phyloP scores from a whole-genome alignment of 306 rosid species.

The Ammopiptanthus mongolicus region DNA sequence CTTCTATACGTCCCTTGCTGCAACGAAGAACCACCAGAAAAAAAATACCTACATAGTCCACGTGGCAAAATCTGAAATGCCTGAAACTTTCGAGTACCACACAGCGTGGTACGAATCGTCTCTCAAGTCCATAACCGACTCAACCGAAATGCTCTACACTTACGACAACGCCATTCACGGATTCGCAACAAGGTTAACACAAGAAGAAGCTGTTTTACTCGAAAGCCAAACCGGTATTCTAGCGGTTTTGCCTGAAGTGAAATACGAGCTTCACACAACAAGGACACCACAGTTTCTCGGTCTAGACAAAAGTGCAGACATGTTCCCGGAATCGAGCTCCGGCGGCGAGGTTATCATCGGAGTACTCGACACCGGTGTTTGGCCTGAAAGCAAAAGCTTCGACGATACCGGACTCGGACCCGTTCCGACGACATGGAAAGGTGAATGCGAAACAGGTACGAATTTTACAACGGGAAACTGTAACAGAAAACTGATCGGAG shows the following conservation, averaged over 20 bases:
- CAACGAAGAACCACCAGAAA: background rate
- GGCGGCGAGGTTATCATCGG: slow-evolving; percentile 57
- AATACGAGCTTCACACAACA: slow-evolving; percentile 82
- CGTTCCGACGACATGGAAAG: slow-evolving; percentile 67
- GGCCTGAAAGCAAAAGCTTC: slow-evolving; percentile 93
- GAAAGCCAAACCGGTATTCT: slow-evolving; percentile 54
- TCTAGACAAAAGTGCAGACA: slow-evolving; percentile 37
- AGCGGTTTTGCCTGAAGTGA: slow-evolving; percentile 61
- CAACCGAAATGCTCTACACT: slow-evolving; percentile 77
- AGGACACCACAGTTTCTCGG: slow-evolving; percentile 90
- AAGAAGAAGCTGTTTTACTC: slow-evolving; percentile 52
- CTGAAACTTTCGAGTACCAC: slow-evolving; percentile 65
- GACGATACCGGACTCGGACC: slow-evolving; percentile 76
- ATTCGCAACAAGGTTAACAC: slow-evolving; percentile 60
- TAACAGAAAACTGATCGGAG: slow-evolving; percentile 73
- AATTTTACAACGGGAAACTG: slow-evolving; percentile 56
- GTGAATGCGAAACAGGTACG: slow-evolving; percentile 65
- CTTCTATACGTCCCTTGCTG: slow-evolving; percentile 18
- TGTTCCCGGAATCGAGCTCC: slow-evolving; percentile 43
- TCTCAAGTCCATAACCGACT: slow-evolving; percentile 44
- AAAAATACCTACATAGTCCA: slow-evolving; percentile 72
- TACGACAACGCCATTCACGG: slow-evolving; percentile 78
- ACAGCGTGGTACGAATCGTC: slow-evolving; percentile 78
- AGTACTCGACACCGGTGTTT: slow-evolving; percentile 74
- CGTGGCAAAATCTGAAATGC: slow-evolving; percentile 73